Percentiles rank a stretch among this genome's conserved stretches.
Conservation (phyloP, 129 eudicot species). For the Centrapalus pauciflorus region DNA sequence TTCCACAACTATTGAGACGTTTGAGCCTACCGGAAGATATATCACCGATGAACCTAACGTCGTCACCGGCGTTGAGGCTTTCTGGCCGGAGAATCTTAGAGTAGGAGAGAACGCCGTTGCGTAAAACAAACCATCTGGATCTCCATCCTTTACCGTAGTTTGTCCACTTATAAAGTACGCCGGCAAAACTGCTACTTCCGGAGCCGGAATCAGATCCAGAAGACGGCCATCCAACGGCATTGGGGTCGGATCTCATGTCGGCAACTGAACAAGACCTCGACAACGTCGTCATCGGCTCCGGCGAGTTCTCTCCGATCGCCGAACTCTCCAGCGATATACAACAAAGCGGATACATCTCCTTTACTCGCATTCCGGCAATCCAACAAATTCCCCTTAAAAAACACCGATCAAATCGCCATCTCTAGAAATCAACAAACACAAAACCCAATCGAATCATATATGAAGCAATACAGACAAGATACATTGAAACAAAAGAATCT, state of each 20-base stretch:
- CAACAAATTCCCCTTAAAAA: neutral
- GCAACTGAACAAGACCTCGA: slow-evolving; percentile 45
- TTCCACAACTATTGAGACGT: slow-evolving; percentile 34
- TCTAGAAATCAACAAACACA: neutral
- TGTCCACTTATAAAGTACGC: slow-evolving; percentile 77
- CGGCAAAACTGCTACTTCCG: slow-evolving; percentile 54
- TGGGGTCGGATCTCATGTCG: slow-evolving; percentile 59
- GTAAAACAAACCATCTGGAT: slow-evolving; percentile 82
- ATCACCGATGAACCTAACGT: slow-evolving; percentile 68
- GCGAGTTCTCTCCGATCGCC: slow-evolving; percentile 60
- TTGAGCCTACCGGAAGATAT: slow-evolving; percentile 23
- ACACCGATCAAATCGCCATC: slow-evolving; percentile 27
- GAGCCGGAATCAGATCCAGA: slow-evolving; percentile 54
- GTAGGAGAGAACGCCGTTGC: slow-evolving; percentile 69
- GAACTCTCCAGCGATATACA: slow-evolving; percentile 57
- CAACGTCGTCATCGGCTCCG: slow-evolving; percentile 56
- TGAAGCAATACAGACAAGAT: neutral
- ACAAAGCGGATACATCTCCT: slow-evolving; percentile 78
- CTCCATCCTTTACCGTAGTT: slow-evolving; percentile 95
- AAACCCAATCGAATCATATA: neutral
- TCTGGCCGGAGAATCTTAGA: slow-evolving; percentile 55
- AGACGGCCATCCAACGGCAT: slow-evolving; percentile 40
- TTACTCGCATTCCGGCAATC: slow-evolving; percentile 58
- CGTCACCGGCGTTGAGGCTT: slow-evolving; percentile 41
- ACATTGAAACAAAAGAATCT: neutral